Evolutionary conservation across 805 yeast species (phyloP), one percentile per base, ranked within the genome.

Genomic region (Metschnikowia similis): DNA sequence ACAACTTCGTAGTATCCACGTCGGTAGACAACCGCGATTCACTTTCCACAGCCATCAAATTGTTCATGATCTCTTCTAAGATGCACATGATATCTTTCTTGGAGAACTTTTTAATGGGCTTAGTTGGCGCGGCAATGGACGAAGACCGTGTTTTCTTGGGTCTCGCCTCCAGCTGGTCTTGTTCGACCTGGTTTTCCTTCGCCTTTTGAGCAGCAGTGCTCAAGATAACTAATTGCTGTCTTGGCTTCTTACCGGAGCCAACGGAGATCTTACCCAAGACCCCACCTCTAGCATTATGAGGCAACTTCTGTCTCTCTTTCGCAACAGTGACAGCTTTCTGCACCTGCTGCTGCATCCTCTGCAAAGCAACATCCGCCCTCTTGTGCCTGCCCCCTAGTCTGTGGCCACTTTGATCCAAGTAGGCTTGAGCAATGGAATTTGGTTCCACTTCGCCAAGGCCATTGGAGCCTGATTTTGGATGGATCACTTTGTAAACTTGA

Each of bases 261-360:
- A 83, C 76, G 10, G 91, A 81, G 50, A 90, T 86, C 69, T 85
- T 88, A 58, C 98, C 97, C 51, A 92, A 75, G 1, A 96, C 94
- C 60, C 96, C 97, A 62, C 85, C 96, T 61, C 80, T 80, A 30
- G 82, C 81, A 58, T 81, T 82, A 55, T 79, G 84, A 39, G 79
- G 77, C 35, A 78, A 71, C 69, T 84, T 84, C 48, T 89, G 86
- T 71, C 89, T 82, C 61, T 89, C 96, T 65, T 89, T 88, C 26
- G 97, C 99, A 36, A 89, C 92, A 48, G 92, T 87, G 14, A 92
- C 97, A 13, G 98, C 98, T 62, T 87, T 89, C 63, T 90, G 95
- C 47, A 92, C 96, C 72, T 92, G 98, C 66, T 90, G 96, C 71
- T 92, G 97, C 96, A 94, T 89, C 76, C 97, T 84, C 74, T 89